Evolutionary conservation across 2,329 filamentous ascomycete species (phyloP).

Genomic region (Colletotrichum simmondsii): DNA sequence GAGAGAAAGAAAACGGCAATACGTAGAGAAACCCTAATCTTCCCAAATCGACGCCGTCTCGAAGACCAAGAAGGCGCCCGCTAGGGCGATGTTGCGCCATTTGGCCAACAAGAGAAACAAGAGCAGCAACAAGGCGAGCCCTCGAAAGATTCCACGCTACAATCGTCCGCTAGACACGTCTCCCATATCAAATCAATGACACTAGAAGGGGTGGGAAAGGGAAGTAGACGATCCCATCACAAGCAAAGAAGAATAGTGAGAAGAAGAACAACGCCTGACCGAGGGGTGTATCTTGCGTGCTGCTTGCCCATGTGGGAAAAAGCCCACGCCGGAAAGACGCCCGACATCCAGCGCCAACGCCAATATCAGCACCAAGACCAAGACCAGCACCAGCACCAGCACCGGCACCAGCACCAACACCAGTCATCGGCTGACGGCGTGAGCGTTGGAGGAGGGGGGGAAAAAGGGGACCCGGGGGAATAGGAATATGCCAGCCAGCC

Average conservation of each 20-base stretch:
- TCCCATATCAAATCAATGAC: not conserved
- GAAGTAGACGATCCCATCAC: not conserved
- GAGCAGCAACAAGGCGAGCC: not conserved
- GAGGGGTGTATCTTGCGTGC: not conserved
- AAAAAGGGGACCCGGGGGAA: not conserved
- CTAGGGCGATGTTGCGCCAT: slow-evolving; percentile 12
- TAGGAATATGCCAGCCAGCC: not conserved
- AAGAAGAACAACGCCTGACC: not conserved
- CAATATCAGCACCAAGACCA: slow-evolving; percentile 13
- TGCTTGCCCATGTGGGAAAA: not conserved
- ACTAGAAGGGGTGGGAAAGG: not conserved
- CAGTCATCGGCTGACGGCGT: slow-evolving; percentile 13
- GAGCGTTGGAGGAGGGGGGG: slow-evolving; percentile 19
- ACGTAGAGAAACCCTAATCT: not conserved
- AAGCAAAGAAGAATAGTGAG: not conserved
- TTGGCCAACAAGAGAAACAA: not conserved
- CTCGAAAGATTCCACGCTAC: not conserved
- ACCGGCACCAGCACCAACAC: slow-evolving; percentile 8
- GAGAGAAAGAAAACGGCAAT: not conserved
- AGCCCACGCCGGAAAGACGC: not conserved
- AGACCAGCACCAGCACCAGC: slow-evolving; percentile 7
- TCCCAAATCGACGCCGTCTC: slow-evolving; percentile 13
- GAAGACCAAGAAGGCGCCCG: not conserved
- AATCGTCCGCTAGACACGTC: slow-evolving; percentile 25
- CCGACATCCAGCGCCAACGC: slow-evolving; percentile 5